Conservation (phyloP, 371 early-diverging fungal genomes). For the Basidiobolus heterosporus region DNA sequence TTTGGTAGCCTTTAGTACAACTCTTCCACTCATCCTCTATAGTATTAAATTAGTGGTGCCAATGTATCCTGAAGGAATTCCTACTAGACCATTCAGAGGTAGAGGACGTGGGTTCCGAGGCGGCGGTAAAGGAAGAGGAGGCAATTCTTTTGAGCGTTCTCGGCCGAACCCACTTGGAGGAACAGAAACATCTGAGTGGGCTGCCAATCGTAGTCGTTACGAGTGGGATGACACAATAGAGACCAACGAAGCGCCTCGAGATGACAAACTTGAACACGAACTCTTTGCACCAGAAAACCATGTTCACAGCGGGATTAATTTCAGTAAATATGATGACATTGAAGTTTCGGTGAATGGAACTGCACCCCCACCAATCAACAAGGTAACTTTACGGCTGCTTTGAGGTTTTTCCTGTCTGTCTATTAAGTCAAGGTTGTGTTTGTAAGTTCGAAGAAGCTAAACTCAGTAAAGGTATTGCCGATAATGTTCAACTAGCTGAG, state of each 20-base stretch:
- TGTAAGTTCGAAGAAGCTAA: constrained; percentile 23
- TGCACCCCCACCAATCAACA: constrained; percentile 20
- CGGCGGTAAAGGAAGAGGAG: no score
- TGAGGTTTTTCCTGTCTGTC: neutral
- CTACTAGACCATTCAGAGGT: no score
- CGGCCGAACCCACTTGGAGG: no score
- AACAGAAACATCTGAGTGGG: constrained; percentile 14
- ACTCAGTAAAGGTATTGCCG: constrained; percentile 25
- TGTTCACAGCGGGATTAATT: constrained; percentile 33
- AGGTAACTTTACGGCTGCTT: constrained; percentile 8
- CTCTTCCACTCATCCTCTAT: no score
- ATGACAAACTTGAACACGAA: constrained; percentile 18
- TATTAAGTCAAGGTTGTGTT: neutral
- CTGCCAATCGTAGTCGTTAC: constrained; percentile 27
- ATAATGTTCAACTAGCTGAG: constrained; percentile 30
- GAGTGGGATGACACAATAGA: constrained; percentile 21
- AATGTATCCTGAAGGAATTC: no score
- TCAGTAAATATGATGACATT: constrained; percentile 31
- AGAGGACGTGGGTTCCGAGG: no score
- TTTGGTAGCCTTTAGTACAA: no score
- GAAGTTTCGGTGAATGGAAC: constrained; percentile 28
- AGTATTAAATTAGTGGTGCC: no score
- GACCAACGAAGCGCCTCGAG: constrained; percentile 17
- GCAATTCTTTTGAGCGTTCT: no score
- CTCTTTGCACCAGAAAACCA: constrained; percentile 26